Evolutionary conservation across 148 eudicot genomes (phyloP).

Genomic region (Rhododendron vialii): DNA sequence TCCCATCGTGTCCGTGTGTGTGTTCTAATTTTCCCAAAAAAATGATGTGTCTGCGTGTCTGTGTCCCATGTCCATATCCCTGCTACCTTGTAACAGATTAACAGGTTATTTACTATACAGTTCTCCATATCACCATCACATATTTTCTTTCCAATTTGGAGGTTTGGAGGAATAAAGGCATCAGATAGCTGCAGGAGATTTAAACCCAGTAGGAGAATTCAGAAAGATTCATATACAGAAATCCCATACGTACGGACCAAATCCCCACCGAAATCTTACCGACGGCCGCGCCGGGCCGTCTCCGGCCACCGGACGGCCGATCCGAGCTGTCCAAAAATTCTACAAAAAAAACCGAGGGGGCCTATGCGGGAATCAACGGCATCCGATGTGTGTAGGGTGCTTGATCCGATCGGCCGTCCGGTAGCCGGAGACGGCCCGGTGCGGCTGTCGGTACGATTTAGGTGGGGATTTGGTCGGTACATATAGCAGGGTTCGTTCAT

Average conservation of each 20-base stretch:
- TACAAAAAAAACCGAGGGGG: no score
- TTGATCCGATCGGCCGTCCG: no score
- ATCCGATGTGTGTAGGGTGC: no score
- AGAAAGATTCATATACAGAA: not conserved
- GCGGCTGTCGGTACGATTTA: no score
- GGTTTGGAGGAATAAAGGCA: slow-evolving; percentile 2
- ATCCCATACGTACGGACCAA: no score
- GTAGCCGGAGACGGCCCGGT: no score
- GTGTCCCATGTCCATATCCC: not conserved
- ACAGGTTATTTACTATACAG: not conserved
- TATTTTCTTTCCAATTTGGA: not conserved
- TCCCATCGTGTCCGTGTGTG: not conserved
- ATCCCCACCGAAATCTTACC: no score
- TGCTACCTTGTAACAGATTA: not conserved
- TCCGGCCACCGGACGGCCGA: no score
- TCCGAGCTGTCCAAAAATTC: no score
- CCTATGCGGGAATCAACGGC: no score
- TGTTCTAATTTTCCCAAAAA: not conserved
- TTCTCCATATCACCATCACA: not conserved
- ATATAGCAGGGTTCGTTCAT: not conserved
- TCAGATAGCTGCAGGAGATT: not conserved
- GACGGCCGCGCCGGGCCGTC: no score
- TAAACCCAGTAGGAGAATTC: not conserved
- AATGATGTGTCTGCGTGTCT: not conserved
- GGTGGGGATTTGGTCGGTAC: no score